Evolutionary conservation across 2,329 filamentous ascomycete genomes (phyloP), one percentile per base, ranked within the genome.

Genomic region (Blumeriella jaapii): DNA sequence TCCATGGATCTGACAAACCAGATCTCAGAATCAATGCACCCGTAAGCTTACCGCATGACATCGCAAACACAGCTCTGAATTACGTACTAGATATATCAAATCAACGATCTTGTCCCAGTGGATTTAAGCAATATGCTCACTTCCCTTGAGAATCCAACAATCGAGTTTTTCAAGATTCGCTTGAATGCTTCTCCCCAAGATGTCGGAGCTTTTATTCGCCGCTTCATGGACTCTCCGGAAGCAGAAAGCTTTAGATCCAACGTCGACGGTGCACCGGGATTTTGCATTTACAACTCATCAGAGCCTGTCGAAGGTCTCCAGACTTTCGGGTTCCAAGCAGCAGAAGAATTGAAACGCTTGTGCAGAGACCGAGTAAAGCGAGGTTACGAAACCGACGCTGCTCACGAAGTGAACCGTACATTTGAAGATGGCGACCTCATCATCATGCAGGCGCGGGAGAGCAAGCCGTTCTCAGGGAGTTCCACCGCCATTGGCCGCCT

Each of bases 1-100:
- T 61, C 2, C 93, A 87, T 52, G 91, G 91, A 8, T 82, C 76
- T 4, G 91, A 98, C 59, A 98, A 98, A 58, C 91, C 91, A 3
- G 91, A 98, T 54, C 61, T 89, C 7, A 74, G 91, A 12, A 79
- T 87, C 23, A 71, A 73, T 1, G 77, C 75, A 16, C 61, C 71
- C 51, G 78, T 82, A 55, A 34, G 64, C n/a, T 55, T 4, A 8
- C 6, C 13, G 9, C 4, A 29, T 10, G 16, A 13, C n/a, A 15
- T 12, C 23, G 6, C 6, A 8, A 5, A 7, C 12, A 10, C 18
- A 19, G 17, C 12, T 13, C n/a, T 25, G 14, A 20, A 26, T 41
- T 18, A 40, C 19, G 10, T 17, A 13, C 7, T 19, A 84, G 69
- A 83, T 93, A 41, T 64, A 61, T 34, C 64, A 65, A 1, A 65